phyloP scores from a whole-genome alignment of 106 monocot species.

The Ottelia alismoides region DNA sequence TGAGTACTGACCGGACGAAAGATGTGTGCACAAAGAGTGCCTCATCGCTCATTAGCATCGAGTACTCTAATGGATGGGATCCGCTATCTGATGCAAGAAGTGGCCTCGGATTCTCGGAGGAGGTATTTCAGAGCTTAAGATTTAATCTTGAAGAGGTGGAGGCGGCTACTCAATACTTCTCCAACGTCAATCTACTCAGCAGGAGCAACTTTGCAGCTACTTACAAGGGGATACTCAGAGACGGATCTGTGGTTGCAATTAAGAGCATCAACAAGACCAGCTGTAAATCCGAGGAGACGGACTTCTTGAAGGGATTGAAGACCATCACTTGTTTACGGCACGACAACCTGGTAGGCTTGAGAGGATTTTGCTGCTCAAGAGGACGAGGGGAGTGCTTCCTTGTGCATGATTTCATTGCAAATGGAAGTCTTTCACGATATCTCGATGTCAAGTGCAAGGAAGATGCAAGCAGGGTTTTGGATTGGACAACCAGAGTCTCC shows the following conservation, averaged over 20 bases:
- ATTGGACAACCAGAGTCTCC: constrained; percentile 48
- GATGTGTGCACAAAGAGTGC: constrained; percentile 24
- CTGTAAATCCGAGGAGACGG: constrained; percentile 43
- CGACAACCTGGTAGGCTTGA: constrained; percentile 40
- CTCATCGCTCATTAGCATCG: constrained; percentile 40
- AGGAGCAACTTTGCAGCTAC: constrained; percentile 40
- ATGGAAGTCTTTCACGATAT: constrained; percentile 47
- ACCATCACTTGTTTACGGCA: constrained; percentile 21
- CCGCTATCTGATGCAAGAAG: constrained; percentile 41
- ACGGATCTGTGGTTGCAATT: constrained; percentile 37
- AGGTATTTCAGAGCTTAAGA: constrained; percentile 42
- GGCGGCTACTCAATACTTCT: constrained; percentile 57
- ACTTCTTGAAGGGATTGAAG: constrained; percentile 52
- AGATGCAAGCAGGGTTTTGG: constrained; percentile 19
- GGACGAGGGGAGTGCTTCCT: constrained; percentile 63
- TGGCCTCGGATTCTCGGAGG: constrained; percentile 22
- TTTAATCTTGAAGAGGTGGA: constrained; percentile 70
- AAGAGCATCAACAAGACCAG: constrained; percentile 54
- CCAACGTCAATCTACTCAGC: constrained; percentile 48
- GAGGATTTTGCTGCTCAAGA: constrained; percentile 55
- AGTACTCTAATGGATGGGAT: constrained; percentile 58
- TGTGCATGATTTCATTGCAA: constrained; percentile 42
- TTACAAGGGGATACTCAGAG: constrained; percentile 44
- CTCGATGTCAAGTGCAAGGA: constrained; percentile 41
- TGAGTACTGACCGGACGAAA: constrained; percentile 40